Evolutionary conservation across 257 asterid species (phyloP).

Genomic region (Henckelia pumila): DNA sequence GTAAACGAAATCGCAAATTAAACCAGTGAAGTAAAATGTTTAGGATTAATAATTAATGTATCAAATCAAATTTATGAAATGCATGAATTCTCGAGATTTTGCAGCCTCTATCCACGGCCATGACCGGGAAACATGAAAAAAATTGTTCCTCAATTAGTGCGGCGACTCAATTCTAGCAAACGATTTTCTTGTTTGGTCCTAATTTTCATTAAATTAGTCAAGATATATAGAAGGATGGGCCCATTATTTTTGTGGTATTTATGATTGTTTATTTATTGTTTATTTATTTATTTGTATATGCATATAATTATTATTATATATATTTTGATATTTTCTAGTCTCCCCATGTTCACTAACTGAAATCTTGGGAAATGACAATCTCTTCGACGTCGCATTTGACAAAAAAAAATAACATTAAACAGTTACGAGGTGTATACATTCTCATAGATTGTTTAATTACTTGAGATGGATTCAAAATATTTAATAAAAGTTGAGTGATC

Average conservation of each 20-base stretch:
- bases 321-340: constrained; percentile 1
- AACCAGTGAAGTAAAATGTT: not conserved
- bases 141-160: constrained; percentile 18
- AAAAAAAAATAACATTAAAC: too few species aligned
- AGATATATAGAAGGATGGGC: constrained; percentile 21
- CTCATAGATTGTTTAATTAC: too few species aligned
- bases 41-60: too few species aligned
- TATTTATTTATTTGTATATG: too few species aligned
- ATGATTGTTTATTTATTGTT: too few species aligned
- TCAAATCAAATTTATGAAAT: not conserved
- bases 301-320: too few species aligned
- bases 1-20: too few species aligned
- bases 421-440: not conserved
- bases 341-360: not conserved
- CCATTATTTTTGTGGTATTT: constrained; percentile 16
- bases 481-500: too few species aligned
- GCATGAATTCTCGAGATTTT: constrained; percentile 28
- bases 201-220: constrained; percentile 14
- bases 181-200: not conserved
- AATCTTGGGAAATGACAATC: not conserved
- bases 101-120: constrained; percentile 29
- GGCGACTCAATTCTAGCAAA: constrained; percentile 1
- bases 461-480: too few species aligned
- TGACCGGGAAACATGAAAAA: constrained; percentile 18
- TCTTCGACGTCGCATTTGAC: not conserved